Percentiles rank a stretch among this genome's conserved stretches.
Conservation (phyloP, 345 rosid species). For the Raphanus sativus region DNA sequence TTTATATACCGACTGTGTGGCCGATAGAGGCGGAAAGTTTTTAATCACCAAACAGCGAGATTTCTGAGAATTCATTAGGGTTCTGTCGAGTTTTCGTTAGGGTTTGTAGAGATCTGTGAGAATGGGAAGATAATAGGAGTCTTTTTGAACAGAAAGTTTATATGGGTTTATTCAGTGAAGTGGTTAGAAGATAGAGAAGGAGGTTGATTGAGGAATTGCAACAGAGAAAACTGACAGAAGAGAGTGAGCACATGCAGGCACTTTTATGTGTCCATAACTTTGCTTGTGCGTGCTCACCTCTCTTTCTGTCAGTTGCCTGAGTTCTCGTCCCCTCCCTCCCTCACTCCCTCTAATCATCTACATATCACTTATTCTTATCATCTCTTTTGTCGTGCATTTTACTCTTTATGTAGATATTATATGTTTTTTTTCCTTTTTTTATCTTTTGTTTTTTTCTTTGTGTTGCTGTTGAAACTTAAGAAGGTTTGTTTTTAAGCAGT, state of each 20-base stretch:
- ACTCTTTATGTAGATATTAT: not conserved
- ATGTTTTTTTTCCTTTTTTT: not conserved
- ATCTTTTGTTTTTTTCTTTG: too few species aligned
- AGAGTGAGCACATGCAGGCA: constrained; percentile 44
- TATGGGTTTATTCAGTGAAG: not conserved
- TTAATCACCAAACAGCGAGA: not conserved
- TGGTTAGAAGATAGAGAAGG: not conserved
- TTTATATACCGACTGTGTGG: constrained; percentile 12
- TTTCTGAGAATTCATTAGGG: not conserved
- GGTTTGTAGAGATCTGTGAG: constrained; percentile 29
- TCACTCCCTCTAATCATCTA: too few species aligned
- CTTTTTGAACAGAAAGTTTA: not conserved
- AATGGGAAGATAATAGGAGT: not conserved
- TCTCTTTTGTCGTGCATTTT: constrained; percentile 28
- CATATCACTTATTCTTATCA: constrained; percentile 22
- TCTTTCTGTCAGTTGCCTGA: constrained; percentile 35
- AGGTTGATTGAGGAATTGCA: constrained; percentile 6
- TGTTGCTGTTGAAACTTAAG: not conserved
- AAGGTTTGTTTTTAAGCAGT: too few species aligned
- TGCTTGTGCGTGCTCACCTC: constrained; percentile 45
- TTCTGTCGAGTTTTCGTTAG: constrained; percentile 7
- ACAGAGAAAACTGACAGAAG: constrained; percentile 39
- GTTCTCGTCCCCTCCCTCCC: not conserved
- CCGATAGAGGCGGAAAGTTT: not conserved
- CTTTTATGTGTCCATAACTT: constrained; percentile 30